Percentiles rank a stretch among this genome's conserved stretches.
Conservation (phyloP, 768 basidiomycete genomes). For the Kwoniella dendrophila region DNA sequence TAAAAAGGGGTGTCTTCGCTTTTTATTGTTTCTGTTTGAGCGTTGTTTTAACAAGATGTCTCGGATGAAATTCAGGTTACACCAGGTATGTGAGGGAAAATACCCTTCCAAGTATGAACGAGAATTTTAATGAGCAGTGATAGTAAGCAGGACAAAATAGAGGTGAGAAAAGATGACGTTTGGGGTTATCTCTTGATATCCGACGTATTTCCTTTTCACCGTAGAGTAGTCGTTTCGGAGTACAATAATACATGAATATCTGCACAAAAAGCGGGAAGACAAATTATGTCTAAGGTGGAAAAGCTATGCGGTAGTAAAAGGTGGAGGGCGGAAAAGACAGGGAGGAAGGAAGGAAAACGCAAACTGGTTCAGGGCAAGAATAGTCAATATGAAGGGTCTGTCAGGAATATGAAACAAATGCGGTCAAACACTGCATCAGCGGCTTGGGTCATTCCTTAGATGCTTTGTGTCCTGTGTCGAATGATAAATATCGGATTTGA, state of each 20-base stretch:
- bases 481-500: too few species aligned
- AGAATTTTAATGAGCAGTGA: too few species aligned
- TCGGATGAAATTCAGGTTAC: slow-evolving; percentile 1
- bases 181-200: slow-evolving; percentile 2
- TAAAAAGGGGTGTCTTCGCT: neutral
- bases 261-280: neutral
- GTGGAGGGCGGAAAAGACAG: too few species aligned
- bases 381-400: neutral
- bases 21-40: too few species aligned
- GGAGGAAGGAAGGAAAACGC: neutral
- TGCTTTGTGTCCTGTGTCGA: too few species aligned
- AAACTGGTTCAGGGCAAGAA: slow-evolving; percentile 1
- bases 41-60: neutral
- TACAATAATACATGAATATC: neutral
- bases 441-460: slow-evolving; percentile 6
- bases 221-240: slow-evolving; percentile 1
- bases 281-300: neutral
- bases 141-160: too few species aligned
- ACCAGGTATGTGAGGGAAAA: neutral
- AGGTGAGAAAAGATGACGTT: neutral
- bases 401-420: neutral
- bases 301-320: neutral
- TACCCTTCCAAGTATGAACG: too few species aligned
- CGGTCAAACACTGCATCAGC: slow-evolving; percentile 10
- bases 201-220: neutral